phyloP scores from a whole-genome alignment of 2,329 filamentous ascomycete species.

The Sclerotiophoma versabilis region DNA sequence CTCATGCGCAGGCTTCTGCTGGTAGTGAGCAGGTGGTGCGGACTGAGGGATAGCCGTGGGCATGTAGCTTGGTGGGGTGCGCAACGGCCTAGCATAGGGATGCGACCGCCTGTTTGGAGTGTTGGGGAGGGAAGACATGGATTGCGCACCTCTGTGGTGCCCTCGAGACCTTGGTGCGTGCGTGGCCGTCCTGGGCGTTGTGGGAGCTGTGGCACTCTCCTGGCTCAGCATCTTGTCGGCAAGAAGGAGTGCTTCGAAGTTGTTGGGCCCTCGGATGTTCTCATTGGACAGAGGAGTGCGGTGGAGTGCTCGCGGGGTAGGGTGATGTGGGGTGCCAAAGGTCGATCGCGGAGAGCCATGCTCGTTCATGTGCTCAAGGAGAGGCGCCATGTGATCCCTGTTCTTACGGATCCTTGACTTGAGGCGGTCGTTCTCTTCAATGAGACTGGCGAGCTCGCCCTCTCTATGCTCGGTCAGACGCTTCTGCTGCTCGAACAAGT shows the following conservation, averaged over 20 bases:
- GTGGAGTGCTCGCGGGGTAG: conserved; percentile 50
- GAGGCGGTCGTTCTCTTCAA: conserved; percentile 78
- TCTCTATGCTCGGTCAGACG: conserved; percentile 80
- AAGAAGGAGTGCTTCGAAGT: conserved; percentile 78
- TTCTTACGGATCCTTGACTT: conserved; percentile 88
- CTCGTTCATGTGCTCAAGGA: conserved; percentile 57
- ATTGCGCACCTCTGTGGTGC: conserved; percentile 79
- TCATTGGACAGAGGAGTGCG: conserved; percentile 56
- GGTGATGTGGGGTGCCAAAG: conserved; percentile 62
- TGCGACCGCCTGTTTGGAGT: conserved; percentile 69
- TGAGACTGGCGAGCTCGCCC: conserved; percentile 72
- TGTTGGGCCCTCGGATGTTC: conserved; percentile 61
- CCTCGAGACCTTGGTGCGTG: conserved; percentile 60
- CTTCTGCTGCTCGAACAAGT: conserved; percentile 75
- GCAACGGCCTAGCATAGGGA: conserved; percentile 65
- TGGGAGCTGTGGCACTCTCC: conserved; percentile 76
- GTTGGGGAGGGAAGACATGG: conserved; percentile 81
- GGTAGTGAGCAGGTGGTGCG: conserved; percentile 52
- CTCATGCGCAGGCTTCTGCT: conserved; percentile 35
- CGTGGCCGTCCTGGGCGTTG: conserved; percentile 66
- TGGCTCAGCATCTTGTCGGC: conserved; percentile 79
- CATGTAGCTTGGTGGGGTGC: conserved; percentile 50
- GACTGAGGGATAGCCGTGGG: conserved; percentile 46
- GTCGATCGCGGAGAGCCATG: conserved; percentile 69
- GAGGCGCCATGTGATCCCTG: conserved; percentile 77